A percentile compares a stretch with the other conserved stretches of the same genome.
Conservation (phyloP, 1,284 basidiomycete genomes). For the Boletus semigastroideus region DNA sequence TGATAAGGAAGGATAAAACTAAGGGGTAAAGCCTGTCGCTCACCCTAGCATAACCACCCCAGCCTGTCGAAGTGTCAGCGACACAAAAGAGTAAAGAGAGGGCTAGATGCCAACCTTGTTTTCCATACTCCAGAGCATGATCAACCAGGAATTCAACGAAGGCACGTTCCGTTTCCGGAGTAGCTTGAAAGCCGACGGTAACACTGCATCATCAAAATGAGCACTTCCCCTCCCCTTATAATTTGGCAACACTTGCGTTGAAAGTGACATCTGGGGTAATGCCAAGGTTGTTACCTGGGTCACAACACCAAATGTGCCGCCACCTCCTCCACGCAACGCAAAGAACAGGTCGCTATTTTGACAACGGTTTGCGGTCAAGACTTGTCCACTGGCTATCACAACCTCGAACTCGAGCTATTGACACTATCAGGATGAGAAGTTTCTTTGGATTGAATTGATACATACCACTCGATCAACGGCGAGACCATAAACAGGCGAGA, state of each 20-base stretch:
- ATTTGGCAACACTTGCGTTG: background rate
- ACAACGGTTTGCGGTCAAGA: background rate
- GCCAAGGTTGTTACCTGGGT: background rate
- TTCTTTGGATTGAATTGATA: background rate
- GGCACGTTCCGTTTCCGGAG: background rate
- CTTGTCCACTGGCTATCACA: background rate
- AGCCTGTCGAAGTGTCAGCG: background rate
- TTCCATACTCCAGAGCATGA: background rate
- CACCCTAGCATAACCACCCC: background rate
- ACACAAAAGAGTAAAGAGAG: background rate
- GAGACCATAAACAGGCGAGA: background rate
- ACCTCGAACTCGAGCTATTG: background rate
- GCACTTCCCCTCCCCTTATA: background rate
- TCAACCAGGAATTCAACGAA: background rate
- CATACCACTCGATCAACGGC: background rate
- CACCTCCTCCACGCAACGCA: background rate
- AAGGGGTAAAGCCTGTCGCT: background rate
- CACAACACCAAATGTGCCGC: background rate
- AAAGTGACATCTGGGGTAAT: background rate
- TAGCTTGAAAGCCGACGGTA: background rate
- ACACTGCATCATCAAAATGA: background rate
- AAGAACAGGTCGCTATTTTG: background rate
- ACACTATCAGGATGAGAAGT: background rate
- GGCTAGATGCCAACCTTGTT: background rate
- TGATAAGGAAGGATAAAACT: background rate